These are phyloP conservation scores for Cyberlindnera japonica DNA, from an alignment of 805 yeast species.

Conservation along the genomic window DNA sequence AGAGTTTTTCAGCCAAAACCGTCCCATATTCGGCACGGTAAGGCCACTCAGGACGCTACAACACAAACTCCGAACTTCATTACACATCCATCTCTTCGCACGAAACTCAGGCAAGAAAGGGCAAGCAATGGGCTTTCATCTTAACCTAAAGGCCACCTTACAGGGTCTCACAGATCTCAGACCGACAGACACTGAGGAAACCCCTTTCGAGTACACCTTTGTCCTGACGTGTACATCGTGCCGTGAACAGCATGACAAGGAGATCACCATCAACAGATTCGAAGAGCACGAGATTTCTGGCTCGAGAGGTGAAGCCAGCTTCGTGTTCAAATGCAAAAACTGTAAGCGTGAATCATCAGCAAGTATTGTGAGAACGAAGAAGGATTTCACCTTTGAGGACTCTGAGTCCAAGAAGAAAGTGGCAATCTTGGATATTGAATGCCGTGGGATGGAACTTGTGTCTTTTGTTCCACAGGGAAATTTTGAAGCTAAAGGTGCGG, in stretches of 20 bases:
- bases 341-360: slow-evolving; percentile 41
- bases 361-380: slow-evolving; percentile 23
- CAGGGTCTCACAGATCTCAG: slow-evolving; percentile 38
- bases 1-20: too few species aligned
- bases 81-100: too few species aligned
- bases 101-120: too few species aligned
- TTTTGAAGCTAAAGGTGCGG: slow-evolving; percentile 53
- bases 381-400: slow-evolving; percentile 18
- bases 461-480: slow-evolving; percentile 66
- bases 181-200: slow-evolving; percentile 55
- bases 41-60: background rate
- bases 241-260: slow-evolving; percentile 70
- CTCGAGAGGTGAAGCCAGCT: slow-evolving; percentile 79
- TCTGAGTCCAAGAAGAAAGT: slow-evolving; percentile 38
- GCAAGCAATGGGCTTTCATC: slow-evolving; percentile 25
- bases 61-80: background rate
- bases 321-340: slow-evolving; percentile 68
- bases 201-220: slow-evolving; percentile 76
- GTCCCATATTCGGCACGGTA: too few species aligned
- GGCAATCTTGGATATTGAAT: slow-evolving; percentile 66
- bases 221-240: slow-evolving; percentile 73
- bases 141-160: slow-evolving; percentile 35
- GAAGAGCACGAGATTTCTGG: slow-evolving; percentile 65
- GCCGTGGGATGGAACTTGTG: slow-evolving; percentile 76
- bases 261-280: slow-evolving; percentile 60